Conservation (phyloP, 257 asterid genomes). For the Solanum sitiens region DNA sequence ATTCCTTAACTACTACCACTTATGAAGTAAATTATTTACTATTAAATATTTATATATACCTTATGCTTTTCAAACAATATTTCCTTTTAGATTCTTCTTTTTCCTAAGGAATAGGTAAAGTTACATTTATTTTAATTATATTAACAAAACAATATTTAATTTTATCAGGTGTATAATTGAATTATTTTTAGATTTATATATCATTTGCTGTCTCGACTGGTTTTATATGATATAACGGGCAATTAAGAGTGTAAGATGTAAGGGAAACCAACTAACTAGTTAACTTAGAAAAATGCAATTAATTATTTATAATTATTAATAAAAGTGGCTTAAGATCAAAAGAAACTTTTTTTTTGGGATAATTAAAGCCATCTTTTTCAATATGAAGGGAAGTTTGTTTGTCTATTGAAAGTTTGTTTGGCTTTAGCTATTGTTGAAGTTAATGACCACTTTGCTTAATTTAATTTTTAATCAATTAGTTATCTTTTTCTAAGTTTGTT, state of each 20-base stretch:
- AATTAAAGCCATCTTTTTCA: neutral
- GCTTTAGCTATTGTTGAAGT: neutral
- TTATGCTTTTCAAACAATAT: neutral
- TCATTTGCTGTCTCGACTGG: neutral
- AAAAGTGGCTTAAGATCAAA: neutral
- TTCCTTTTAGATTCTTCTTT: neutral
- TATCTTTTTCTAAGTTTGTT: neutral
- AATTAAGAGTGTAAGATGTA: neutral
- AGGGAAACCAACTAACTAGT: neutral
- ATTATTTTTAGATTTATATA: neutral
- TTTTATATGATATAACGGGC: neutral
- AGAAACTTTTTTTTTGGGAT: neutral
- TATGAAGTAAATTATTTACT: neutral
- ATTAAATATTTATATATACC: neutral
- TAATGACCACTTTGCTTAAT: neutral
- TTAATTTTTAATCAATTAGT: neutral
- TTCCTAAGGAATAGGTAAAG: neutral
- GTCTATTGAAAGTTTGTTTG: neutral
- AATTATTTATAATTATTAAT: neutral
- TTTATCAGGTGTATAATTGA: neutral
- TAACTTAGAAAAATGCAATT: neutral
- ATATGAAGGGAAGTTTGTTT: neutral
- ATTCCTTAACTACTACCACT: neutral
- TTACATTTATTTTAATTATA: neutral
- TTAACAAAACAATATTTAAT: neutral